phyloP scores from a whole-genome alignment of 2,329 filamentous ascomycete species.

The Tolypocladium pustulatum region DNA sequence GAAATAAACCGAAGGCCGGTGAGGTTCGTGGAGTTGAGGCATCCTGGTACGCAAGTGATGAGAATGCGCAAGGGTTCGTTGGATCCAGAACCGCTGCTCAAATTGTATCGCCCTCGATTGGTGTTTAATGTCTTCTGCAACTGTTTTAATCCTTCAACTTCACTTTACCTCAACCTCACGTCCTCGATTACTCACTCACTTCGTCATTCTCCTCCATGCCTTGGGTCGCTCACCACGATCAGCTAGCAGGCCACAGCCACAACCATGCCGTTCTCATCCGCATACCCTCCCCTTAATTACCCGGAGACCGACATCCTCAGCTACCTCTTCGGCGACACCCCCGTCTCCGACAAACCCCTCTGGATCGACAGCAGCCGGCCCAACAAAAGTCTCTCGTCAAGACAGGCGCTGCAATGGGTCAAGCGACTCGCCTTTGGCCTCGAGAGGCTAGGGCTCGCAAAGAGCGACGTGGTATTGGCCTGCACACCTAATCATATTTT shows the following conservation, averaged over 20 bases:
- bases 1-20: not conserved
- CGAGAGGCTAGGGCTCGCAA: conserved; percentile 30
- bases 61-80: not conserved
- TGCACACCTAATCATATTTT: conserved; percentile 45
- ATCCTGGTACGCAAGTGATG: no score
- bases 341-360: conserved; percentile 31
- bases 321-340: conserved; percentile 10
- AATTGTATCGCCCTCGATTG: no score
- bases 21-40: not conserved
- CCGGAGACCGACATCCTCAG: conserved; percentile 32
- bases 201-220: not conserved
- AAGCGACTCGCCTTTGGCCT: conserved; percentile 40
- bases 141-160: not conserved
- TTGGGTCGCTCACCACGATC: not conserved
- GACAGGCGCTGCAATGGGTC: conserved; percentile 37
- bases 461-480: conserved; percentile 41
- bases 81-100: not conserved
- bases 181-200: not conserved
- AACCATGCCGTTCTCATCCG: conserved; percentile 32
- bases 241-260: not conserved
- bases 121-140: not conserved
- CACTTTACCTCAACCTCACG: not conserved
- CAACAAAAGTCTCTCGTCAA: conserved; percentile 31
- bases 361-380: conserved; percentile 42
- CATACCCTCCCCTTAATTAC: conserved; percentile 29